Evolutionary conservation across 2,329 filamentous ascomycete species (phyloP).

Genomic region (Nothophoma quercina): DNA sequence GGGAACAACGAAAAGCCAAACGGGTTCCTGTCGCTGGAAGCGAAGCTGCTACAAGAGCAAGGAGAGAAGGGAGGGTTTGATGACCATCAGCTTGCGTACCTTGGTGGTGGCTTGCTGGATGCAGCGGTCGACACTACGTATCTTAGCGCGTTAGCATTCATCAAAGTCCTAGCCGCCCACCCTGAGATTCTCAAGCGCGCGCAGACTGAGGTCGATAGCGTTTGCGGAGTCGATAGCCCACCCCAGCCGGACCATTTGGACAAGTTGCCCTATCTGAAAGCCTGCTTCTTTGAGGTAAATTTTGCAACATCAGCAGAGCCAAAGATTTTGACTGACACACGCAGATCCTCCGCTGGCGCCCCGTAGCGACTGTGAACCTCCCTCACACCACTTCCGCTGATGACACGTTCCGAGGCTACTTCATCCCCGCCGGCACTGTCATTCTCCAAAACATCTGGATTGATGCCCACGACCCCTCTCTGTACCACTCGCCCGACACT

Average conservation of each 20-base stretch:
- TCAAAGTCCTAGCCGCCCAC: slow-evolving; percentile 19
- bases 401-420: slow-evolving; percentile 57
- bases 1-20: not conserved
- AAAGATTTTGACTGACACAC: slow-evolving; percentile 14
- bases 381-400: slow-evolving; percentile 57
- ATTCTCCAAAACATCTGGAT: slow-evolving; percentile 8
- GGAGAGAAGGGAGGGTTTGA: slow-evolving; percentile 17
- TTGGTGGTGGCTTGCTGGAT: slow-evolving; percentile 27
- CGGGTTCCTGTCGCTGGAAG: slow-evolving; percentile 3
- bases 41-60: slow-evolving; percentile 1
- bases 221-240: slow-evolving; percentile 20
- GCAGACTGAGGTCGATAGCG: slow-evolving; percentile 28
- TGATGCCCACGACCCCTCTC: slow-evolving; percentile 1
- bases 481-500: not conserved
- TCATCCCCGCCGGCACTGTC: slow-evolving; percentile 53
- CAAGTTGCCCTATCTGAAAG: slow-evolving; percentile 37
- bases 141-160: slow-evolving; percentile 12
- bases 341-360: slow-evolving; percentile 44
- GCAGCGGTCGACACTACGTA: slow-evolving; percentile 34
- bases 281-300: slow-evolving; percentile 11
- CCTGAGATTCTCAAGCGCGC: slow-evolving; percentile 20
- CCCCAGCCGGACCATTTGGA: slow-evolving; percentile 31
- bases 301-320: not conserved
- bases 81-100: slow-evolving; percentile 26
- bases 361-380: slow-evolving; percentile 50